Evolutionary conservation across 352 stramenopile genomes (phyloP).

Genomic region (Globisporangium spiculum): DNA sequence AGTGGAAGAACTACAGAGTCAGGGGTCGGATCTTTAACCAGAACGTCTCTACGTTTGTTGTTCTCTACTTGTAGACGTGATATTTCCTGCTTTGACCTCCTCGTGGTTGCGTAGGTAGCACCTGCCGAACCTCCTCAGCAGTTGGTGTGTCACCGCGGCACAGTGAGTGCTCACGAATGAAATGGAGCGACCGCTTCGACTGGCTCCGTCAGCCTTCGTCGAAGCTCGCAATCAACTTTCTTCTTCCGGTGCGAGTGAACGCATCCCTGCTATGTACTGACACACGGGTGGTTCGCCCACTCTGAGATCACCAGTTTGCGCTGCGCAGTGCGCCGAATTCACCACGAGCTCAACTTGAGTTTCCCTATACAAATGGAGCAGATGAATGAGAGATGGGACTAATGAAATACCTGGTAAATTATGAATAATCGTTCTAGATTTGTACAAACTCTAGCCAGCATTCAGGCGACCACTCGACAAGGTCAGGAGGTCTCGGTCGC

Average conservation of each 20-base stretch:
- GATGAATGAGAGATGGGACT: neutral
- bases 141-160: too few species aligned
- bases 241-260: too few species aligned
- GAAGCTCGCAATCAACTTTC: too few species aligned
- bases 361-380: neutral
- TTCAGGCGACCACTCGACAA: neutral
- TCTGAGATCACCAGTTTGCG: too few species aligned
- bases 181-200: too few species aligned
- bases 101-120: neutral
- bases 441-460: neutral
- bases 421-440: neutral
- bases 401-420: neutral
- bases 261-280: too few species aligned
- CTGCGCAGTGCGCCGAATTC: too few species aligned
- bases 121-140: too few species aligned
- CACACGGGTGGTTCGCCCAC: too few species aligned
- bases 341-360: neutral
- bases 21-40: neutral
- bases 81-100: neutral
- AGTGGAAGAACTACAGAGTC: neutral
- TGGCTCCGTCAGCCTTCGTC: too few species aligned
- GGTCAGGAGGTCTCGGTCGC: constrained; percentile 6
- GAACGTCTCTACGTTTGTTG: neutral
- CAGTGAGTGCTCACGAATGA: too few species aligned
- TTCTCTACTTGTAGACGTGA: neutral